Evolutionary conservation across 805 yeast species (phyloP), one percentile per base, ranked within the genome.

Genomic region (Sporopachydermia lactativora): DNA sequence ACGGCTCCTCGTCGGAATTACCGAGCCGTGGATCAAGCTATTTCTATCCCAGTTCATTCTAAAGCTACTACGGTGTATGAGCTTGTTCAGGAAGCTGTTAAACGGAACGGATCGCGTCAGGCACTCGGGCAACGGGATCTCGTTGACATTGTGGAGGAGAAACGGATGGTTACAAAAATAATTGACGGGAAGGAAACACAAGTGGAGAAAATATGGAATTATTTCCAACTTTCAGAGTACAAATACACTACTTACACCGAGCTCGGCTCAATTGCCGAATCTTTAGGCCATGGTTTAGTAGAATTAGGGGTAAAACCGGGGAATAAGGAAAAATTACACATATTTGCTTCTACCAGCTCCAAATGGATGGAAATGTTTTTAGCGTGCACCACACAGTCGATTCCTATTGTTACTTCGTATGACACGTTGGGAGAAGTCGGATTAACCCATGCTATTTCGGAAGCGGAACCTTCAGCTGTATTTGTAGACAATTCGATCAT

Each of bases 331-430:
- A 74, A 72, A 49, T 57, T 89, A 50, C 96, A 86, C 59, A 71
- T 89, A 41, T 92, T 78, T 61, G 96, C 96, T 17, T 60, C 82
- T 15, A 92, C 98, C 11, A 81, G 94, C 13, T 79, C 74, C 42
- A 75, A 75, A 54, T 89, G 97, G 97, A 73, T 89, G 84, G 81
- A 83, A 62, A 72, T 83, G 19, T 89, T 76, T 48, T 59, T 84
- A 44, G 95, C 88, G 13, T 70, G 84, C 41, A 73, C 75, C 51
- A 66, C 86, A 40, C 96, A 85, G 60, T 62, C 71, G 39, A 78
- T 92, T 45, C 82, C 97, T 17, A 71, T 81, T 43, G 97, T 86
- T 35, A 92, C 98, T 13, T 97, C 98, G 34, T 92, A 92, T 60
- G 96, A 88, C 59, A 85, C 96, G 36, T 68, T 88, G 49, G 96